Conservation (phyloP, 345 rosid species). For the Arabis hirsuta region DNA sequence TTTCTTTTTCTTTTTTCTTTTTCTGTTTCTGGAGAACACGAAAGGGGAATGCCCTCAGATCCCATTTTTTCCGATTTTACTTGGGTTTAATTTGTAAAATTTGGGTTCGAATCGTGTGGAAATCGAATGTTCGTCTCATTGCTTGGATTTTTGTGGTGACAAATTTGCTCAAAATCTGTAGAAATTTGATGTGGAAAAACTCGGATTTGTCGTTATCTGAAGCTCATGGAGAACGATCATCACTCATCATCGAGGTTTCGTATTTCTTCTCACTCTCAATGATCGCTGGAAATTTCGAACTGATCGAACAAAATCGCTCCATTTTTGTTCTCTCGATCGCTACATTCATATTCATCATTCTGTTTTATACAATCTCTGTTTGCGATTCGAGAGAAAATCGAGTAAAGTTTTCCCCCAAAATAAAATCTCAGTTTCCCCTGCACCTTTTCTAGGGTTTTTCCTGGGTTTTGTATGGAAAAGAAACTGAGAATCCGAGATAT, state of each 20-base stretch:
- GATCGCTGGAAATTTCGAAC: no score
- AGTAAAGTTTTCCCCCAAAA: no score
- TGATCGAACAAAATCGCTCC: neutral
- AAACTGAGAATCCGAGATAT: neutral
- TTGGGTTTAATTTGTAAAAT: neutral
- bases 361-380: conserved; percentile 4
- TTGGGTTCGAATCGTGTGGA: neutral
- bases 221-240: conserved; percentile 2
- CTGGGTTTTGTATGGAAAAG: neutral
- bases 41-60: neutral
- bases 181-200: no score
- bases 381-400: neutral
- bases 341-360: neutral
- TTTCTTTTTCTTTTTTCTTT: neutral
- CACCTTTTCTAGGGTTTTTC: neutral
- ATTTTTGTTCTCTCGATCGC: neutral
- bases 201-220: neutral
- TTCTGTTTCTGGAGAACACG: neutral
- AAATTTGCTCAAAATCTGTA: no score
- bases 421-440: neutral
- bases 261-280: neutral
- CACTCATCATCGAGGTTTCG: neutral
- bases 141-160: no score
- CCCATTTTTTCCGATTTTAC: neutral
- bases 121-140: neutral